Evolutionary conservation across 768 basidiomycete species (phyloP).

Genomic region (Collybia nuda): DNA sequence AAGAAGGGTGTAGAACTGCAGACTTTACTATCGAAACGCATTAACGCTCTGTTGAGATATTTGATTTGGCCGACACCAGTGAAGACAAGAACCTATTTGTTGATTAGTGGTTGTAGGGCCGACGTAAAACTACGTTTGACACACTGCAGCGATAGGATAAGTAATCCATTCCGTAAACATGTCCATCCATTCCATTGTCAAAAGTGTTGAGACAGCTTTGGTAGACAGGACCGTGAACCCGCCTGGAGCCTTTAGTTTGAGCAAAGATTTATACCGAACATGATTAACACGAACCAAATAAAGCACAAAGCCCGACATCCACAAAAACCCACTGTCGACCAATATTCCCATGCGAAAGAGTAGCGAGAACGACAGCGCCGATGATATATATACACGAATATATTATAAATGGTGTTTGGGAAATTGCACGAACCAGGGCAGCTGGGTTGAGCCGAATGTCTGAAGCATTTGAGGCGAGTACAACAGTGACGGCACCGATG

Average conservation of each 20-base stretch:
- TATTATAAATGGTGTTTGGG: slow-evolving; percentile 69
- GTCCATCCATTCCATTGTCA: slow-evolving; percentile 75
- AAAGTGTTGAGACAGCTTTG: slow-evolving; percentile 85
- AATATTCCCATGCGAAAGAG: slow-evolving; percentile 60
- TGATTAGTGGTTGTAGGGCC: slow-evolving; percentile 7
- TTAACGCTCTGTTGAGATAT: slow-evolving; percentile 84
- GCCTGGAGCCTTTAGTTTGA: slow-evolving; percentile 39
- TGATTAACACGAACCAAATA: slow-evolving; percentile 57
- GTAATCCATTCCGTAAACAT: slow-evolving; percentile 82
- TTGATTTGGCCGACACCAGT: slow-evolving; percentile 85
- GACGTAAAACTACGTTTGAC: slow-evolving; percentile 1
- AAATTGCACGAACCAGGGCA: slow-evolving; percentile 66
- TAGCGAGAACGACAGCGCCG: slow-evolving; percentile 55
- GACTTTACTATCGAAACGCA: slow-evolving; percentile 92
- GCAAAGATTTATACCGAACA: not conserved
- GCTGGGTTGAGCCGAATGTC: slow-evolving; percentile 69
- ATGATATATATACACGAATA: slow-evolving; percentile 68
- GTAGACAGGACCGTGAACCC: slow-evolving; percentile 94
- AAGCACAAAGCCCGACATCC: slow-evolving; percentile 85
- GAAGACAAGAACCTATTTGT: slow-evolving; percentile 55
- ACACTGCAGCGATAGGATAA: slow-evolving; percentile 73
- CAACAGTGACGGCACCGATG: slow-evolving; percentile 91
- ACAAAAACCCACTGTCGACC: slow-evolving; percentile 76
- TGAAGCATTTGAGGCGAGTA: slow-evolving; percentile 73
- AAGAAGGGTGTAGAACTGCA: slow-evolving; percentile 7